Base-by-base conservation (phyloP, 306 rosid genomes). In the Vigna nakashimae region DNA sequence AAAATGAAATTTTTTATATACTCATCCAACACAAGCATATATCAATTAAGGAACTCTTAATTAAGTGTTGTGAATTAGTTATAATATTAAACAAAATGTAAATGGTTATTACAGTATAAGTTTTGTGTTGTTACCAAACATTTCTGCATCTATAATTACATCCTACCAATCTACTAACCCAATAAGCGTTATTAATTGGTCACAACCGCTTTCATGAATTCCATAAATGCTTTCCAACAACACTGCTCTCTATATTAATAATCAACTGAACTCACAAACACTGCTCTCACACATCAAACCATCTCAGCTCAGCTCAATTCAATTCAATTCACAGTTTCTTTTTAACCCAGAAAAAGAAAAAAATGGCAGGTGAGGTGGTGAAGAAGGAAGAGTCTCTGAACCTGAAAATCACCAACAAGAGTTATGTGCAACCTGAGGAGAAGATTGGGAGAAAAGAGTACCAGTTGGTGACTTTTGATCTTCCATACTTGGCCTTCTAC, bases 401-500 rank as follows among this genome's bases (percentile, higher is more conserved):
- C 57, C 89, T 89, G 75, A 90, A 85, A 77, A 26, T 91, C 87
- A 88, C 81, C 1, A 46, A 53, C 45, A 88, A 88, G 71, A 69
- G 68, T 78, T 91, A 88, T 69, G 90, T 94, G 75, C 88, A 84
- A 43, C 94, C 98, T 5, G 79, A 24, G 40, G 85, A 84, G 71
- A 84, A 87, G 17, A 57, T 95, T 3, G 98, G 98, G 1, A 91
- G n/a, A 55, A 89, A 90, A 40, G 87, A 90, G 74, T 95, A 73
- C 9, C 98, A 88, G n/a, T 53, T 95, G 32, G 81, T 88, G n/a
- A 92, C 99, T 22, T 95, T 92, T 80, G 99, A 95, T 60, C 90
- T 92, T 10, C 99, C 99, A 1, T 95, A 95, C 63, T 59, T 95
- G 11, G 99, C 99, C 12, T 95, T 95, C 49, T 95, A 91, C 89